Conservation (phyloP, 805 yeast species). For the Teunomyces funiuensis region DNA sequence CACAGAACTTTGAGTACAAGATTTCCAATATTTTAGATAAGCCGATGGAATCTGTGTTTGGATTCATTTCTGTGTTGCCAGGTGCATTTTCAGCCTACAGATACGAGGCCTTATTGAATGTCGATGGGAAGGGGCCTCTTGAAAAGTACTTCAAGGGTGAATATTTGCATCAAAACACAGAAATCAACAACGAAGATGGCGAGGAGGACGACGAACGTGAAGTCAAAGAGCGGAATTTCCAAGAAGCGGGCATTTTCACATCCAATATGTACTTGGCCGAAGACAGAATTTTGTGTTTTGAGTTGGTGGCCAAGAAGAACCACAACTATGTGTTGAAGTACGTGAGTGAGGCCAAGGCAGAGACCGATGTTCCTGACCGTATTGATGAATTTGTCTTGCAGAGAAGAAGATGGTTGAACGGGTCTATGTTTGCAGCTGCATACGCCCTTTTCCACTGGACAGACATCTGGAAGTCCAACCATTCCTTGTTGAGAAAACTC, state of each 20-base stretch:
- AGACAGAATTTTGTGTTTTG: constrained; percentile 96
- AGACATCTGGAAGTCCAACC: constrained; percentile 87
- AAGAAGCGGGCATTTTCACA: constrained; percentile 73
- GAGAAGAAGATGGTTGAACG: constrained; percentile 97
- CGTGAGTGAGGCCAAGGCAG: constrained; percentile 91
- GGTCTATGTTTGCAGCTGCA: constrained; percentile 95
- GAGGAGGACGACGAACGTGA: constrained; percentile 40
- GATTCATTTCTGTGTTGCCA: constrained; percentile 90
- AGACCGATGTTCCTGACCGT: constrained; percentile 95
- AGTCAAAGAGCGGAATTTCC: constrained; percentile 37
- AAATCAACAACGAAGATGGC: constrained; percentile 30
- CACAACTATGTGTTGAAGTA: constrained; percentile 89
- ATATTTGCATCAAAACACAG: constrained; percentile 63
- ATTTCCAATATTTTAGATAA: constrained; percentile 93
- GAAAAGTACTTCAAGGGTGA: constrained; percentile 93
- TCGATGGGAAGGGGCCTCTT: constrained; percentile 78
- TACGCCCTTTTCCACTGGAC: constrained; percentile 84
- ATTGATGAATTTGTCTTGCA: constrained; percentile 93
- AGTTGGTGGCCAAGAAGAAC: constrained; percentile 79
- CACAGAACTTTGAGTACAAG: constrained; percentile 95
- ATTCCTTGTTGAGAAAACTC: constrained; percentile 74
- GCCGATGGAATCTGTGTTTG: constrained; percentile 93
- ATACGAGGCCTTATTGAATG: constrained; percentile 70
- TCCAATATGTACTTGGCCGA: constrained; percentile 97
- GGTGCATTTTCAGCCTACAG: constrained; percentile 97